Conservation (phyloP, 805 yeast genomes). For the Wickerhamiella sergipiensis region DNA sequence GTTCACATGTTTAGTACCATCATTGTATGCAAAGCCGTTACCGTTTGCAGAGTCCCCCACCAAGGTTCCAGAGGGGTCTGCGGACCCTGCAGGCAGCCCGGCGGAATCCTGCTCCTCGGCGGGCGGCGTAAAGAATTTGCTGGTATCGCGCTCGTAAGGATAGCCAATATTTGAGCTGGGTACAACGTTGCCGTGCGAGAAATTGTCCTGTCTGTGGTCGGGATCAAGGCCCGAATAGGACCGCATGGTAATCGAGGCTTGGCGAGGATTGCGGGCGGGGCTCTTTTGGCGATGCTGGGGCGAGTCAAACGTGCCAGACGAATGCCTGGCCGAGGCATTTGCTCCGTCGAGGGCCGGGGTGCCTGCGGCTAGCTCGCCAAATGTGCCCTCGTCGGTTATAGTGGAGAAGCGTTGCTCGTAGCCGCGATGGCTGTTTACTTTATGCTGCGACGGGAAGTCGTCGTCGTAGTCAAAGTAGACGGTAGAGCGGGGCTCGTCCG, state of each 20-base stretch:
- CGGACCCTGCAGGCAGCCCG: too few species aligned
- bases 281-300: background rate
- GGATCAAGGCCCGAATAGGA: background rate
- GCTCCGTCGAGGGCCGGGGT: background rate
- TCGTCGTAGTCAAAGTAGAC: slow-evolving; percentile 1
- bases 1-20: background rate
- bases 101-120: background rate
- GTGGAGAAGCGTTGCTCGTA: background rate
- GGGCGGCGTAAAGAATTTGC: background rate
- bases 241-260: background rate
- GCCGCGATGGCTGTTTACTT: background rate
- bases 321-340: background rate
- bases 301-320: background rate
- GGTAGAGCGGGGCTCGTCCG: background rate
- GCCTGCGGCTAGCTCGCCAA: background rate
- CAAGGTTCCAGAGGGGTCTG: too few species aligned
- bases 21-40: background rate
- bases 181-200: background rate
- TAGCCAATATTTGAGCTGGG: background rate
- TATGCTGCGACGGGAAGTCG: background rate
- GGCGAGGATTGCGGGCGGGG: background rate
- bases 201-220: background rate
- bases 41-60: too few species aligned
- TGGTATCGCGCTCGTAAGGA: background rate
- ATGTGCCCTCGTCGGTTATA: background rate